phyloP scores from a whole-genome alignment of 768 basidiomycete genomes.

The Tulasnella sp. region DNA sequence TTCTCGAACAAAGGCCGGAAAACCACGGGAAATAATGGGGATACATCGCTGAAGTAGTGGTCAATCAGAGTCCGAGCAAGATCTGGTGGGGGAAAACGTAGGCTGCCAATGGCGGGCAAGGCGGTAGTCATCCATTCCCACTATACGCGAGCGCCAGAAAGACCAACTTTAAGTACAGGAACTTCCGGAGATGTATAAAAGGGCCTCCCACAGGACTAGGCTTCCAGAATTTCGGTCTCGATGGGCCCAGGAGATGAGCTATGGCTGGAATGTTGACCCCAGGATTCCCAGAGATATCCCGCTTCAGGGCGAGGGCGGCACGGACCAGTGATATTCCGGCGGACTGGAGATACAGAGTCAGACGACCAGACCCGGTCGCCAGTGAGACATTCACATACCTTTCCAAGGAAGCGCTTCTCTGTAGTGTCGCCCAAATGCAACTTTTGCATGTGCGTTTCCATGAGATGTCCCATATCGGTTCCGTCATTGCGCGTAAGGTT shows the following conservation, averaged over 20 bases:
- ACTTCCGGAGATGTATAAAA: no score
- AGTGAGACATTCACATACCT: neutral
- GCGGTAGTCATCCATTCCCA: neutral
- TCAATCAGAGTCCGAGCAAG: slow-evolving; percentile 7
- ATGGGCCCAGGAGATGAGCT: neutral
- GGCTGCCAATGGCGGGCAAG: neutral
- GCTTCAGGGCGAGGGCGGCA: neutral
- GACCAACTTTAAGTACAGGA: no score
- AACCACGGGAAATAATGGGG: neutral
- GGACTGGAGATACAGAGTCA: neutral
- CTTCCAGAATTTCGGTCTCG: neutral
- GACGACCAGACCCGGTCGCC: neutral
- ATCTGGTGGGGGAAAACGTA: slow-evolving; percentile 2
- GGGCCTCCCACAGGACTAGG: neutral
- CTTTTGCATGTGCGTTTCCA: no score
- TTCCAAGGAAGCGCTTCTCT: neutral
- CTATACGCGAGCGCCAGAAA: neutral
- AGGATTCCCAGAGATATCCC: neutral
- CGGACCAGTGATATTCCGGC: neutral
- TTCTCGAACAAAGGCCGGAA: neutral
- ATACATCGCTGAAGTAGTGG: slow-evolving; percentile 1
- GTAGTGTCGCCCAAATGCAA: no score
- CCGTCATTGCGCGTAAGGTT: no score
- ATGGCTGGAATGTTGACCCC: neutral
- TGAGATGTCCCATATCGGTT: no score